Evolutionary conservation across 371 early-diverging fungal species (phyloP).

Genomic region (Globomyces sp.): DNA sequence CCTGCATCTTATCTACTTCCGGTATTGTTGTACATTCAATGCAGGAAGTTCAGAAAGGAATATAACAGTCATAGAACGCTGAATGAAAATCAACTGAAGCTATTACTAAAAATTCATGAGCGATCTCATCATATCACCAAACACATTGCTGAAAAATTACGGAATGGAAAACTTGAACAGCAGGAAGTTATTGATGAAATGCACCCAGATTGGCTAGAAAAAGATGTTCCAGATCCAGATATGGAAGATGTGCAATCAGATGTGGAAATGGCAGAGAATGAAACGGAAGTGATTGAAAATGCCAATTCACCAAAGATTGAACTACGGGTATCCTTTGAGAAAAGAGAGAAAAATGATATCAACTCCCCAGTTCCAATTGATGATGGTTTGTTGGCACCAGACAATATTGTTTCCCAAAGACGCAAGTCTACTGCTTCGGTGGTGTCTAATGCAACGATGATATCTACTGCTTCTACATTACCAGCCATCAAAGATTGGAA

Average conservation of each 20-base stretch:
- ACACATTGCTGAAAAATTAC: slow-evolving; percentile 31
- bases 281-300: not conserved
- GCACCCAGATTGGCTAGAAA: not conserved
- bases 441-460: too few relatives aligned
- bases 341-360: not conserved
- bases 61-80: slow-evolving; percentile 41
- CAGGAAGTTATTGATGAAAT: not conserved
- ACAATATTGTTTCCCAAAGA: not conserved
- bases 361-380: not conserved
- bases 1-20: slow-evolving; percentile 75
- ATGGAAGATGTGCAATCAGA: not conserved
- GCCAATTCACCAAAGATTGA: not conserved
- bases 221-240: slow-evolving; percentile 14
- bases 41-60: slow-evolving; percentile 36
- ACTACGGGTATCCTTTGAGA: not conserved
- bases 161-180: not conserved
- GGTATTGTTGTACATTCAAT: slow-evolving; percentile 62
- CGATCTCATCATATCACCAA: slow-evolving; percentile 39
- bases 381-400: not conserved
- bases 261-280: too few relatives aligned
- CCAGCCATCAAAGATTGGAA: slow-evolving; percentile 36
- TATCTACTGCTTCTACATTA: slow-evolving; percentile 18
- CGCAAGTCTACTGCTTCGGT: too few relatives aligned
- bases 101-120: slow-evolving; percentile 44
- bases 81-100: slow-evolving; percentile 32